Evolutionary conservation across 306 rosid species (phyloP), one percentile per base, ranked within the genome.

Genomic region (Corylus americana): DNA sequence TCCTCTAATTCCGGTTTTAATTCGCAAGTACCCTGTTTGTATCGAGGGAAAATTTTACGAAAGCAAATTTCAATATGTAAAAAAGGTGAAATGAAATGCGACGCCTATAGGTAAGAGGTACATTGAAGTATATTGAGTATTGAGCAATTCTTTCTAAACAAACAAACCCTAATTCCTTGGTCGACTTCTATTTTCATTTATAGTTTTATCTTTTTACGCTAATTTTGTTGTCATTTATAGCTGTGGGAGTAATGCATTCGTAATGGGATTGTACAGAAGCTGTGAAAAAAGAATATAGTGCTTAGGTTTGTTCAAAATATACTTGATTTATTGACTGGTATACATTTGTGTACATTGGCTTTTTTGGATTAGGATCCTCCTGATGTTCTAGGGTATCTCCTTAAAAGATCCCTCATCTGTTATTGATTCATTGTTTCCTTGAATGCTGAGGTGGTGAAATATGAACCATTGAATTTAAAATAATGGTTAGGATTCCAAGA

Each of bases 131-230:
- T 25, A 11, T 20, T 1, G 25, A 22, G 66, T 11, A 1, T n/a
- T 22, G 62, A 9, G 31, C 14, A 45, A 63, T 74, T 42, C 8
- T 78, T 67, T 59, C 35, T 49, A 2, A 12, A 1, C 29, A 11
- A 67, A 67, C 29, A 42, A 18, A 68, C 51, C 72, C 72, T 68
- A 68, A 68, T 42, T 67, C 39, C 37, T 63, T 27, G 70, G 12
- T 37, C 17, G 9, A 27, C 16, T 37, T 66, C 18, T 37, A 42
- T 67, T 39, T 67, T 39, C 71, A 49, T 49, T 11, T 42, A 5
- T 63, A 6, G 70, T 31, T 1, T 18, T 18, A 13, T n/a, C 8
- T 55, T 55, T 18, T 7, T 55, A 16, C 22, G 25, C 25, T 17
- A 55, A 55, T 3, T 55, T 55, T 55, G 10, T 16, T 54, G 13